phyloP scores from a whole-genome alignment of 2,329 filamentous ascomycete genomes.

The Xylaria sp. region DNA sequence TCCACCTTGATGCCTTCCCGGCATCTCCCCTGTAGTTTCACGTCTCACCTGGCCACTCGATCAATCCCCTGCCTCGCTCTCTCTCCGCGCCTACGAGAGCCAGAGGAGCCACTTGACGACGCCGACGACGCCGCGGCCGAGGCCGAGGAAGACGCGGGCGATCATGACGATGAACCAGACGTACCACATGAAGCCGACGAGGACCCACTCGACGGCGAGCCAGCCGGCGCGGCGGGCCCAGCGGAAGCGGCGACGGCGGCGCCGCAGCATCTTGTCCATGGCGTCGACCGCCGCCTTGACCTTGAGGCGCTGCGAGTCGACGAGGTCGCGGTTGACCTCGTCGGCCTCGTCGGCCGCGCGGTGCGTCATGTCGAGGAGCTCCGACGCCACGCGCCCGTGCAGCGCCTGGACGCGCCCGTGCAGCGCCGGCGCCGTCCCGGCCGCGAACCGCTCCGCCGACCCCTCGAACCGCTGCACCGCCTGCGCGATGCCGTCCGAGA shows the following conservation, averaged over 20 bases:
- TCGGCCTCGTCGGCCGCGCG: constrained; percentile 78
- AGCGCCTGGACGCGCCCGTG: constrained; percentile 51
- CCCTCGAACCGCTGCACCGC: constrained; percentile 60
- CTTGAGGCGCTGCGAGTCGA: constrained; percentile 74
- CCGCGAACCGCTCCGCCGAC: constrained; percentile 61
- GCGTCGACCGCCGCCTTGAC: constrained; percentile 80
- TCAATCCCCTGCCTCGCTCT: too few relatives aligned
- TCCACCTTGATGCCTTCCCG: too few relatives aligned
- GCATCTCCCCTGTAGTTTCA: neutral
- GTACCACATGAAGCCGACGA: constrained; percentile 91
- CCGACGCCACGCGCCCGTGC: constrained; percentile 52
- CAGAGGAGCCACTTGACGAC: constrained; percentile 82
- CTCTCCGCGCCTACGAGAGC: constrained; percentile 53
- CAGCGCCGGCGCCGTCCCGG: constrained; percentile 58
- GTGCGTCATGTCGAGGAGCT: constrained; percentile 64
- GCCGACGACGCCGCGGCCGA: constrained; percentile 61
- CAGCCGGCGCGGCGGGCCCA: constrained; percentile 79
- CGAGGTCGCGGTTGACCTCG: constrained; percentile 73
- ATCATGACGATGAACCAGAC: constrained; percentile 89
- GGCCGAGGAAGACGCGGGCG: constrained; percentile 64
- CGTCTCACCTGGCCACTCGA: too few relatives aligned
- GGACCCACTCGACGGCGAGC: constrained; percentile 81
- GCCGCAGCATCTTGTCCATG: constrained; percentile 74
- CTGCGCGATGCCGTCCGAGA: constrained; percentile 50
- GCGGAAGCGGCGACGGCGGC: constrained; percentile 67